Base-by-base conservation (phyloP, 2,329 filamentous ascomycete species). In the Fusarium sp. region DNA sequence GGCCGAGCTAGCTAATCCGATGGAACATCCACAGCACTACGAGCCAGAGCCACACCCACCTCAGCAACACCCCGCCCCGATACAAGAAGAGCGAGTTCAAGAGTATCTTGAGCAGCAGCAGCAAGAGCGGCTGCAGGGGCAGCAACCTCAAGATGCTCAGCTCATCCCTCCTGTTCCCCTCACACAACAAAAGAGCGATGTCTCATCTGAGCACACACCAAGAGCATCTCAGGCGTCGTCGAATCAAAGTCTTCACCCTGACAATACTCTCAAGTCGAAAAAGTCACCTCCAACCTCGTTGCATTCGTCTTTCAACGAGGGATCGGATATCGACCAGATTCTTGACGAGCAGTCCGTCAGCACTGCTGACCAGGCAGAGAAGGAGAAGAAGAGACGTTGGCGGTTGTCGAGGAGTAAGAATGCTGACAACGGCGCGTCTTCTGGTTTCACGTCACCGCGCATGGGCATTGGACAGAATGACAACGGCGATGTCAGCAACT, bases 271-370 rank as follows among this genome's bases (percentile, higher is more conserved):
- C 29, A 88, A 85, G 63, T 86, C 88, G 1, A 86, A 87, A 61
- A 83, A 84, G 57, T 96, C 92, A 1, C 91, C 91, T 1, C 86
- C 90, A 1, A 86, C 88, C 3, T 96, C 93, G 0, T 81, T 93
- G 55, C 87, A 91, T 66, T 94, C 92, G 25, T 87, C 84, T 0
- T 86, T 87, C 63, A 95, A 94, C 21, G 93, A 96, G 65, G 86
- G 88, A 19, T 96, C 92, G 0, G 93, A 97, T 71, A 72, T 88
- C 27, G 93, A 96, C 61, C 87, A 90, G 58, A 75, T 82, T 9
- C 42, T 67, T 8, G 91, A 93, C 25, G 90, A 92, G 29, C 67
- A 75, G 1, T 68, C 71, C 7, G 67, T 75, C 6, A 52, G 67
- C 23, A 66, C 66, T n/a, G 48, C 73, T 32, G 81, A 82, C 4